These are phyloP conservation scores for Neurospora discreta DNA, from an alignment of 495 filamentous ascomycete species.

Conservation along the genomic window DNA sequence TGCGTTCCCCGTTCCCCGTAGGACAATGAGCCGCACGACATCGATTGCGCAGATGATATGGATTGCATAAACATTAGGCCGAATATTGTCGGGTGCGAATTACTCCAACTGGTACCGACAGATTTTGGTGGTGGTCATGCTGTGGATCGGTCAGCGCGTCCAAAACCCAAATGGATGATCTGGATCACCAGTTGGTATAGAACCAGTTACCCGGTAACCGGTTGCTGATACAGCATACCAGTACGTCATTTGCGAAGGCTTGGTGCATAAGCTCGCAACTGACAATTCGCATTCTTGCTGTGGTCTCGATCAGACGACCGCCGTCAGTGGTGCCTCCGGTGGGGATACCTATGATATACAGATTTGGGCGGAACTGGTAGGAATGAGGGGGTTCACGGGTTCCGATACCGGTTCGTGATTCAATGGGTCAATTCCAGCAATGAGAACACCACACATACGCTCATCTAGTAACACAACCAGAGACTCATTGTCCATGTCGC, in stretches of 20 bases:
- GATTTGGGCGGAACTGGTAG: background rate
- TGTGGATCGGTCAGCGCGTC: background rate
- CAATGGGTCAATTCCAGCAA: background rate
- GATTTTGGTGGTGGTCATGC: background rate
- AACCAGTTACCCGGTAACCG: background rate
- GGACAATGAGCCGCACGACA: background rate
- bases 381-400: background rate
- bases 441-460: background rate
- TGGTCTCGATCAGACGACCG: background rate
- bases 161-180: background rate
- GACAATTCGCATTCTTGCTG: background rate
- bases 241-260: background rate
- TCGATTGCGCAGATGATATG: background rate
- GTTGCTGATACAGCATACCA: background rate
- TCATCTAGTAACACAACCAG: background rate
- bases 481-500: background rate
- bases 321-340: background rate
- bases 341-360: background rate
- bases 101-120: background rate
- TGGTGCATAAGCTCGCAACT: background rate
- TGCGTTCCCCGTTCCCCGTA: background rate
- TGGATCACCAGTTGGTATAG: background rate
- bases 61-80: background rate
- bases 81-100: background rate
- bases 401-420: background rate